These are phyloP conservation scores for Phialemonium atrogriseum DNA, from an alignment of 2,329 filamentous ascomycete species.

Conservation along the genomic window DNA sequence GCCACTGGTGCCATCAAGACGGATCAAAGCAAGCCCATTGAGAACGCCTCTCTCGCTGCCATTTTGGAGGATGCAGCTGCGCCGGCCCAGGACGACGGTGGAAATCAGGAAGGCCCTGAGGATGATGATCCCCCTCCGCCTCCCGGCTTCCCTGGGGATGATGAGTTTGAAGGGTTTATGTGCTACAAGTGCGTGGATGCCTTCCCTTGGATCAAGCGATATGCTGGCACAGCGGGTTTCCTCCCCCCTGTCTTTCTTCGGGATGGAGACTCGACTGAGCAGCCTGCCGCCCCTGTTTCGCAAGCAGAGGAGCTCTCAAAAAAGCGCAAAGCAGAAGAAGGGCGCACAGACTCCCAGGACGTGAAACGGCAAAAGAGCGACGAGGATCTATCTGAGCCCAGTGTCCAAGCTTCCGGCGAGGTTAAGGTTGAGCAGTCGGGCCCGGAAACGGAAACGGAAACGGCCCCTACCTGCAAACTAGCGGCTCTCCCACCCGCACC, in stretches of 20 bases:
- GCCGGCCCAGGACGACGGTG: slow-evolving; percentile 14
- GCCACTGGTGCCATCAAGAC: no score
- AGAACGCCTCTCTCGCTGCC: slow-evolving; percentile 28
- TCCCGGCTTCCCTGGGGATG: slow-evolving; percentile 79
- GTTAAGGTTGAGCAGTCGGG: no score
- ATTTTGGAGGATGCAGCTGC: slow-evolving; percentile 41
- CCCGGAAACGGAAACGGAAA: slow-evolving; percentile 9
- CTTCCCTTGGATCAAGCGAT: slow-evolving; percentile 85
- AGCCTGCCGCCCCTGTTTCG: slow-evolving; percentile 4
- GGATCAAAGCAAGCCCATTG: slow-evolving; percentile 7
- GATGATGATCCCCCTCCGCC: slow-evolving; percentile 63
- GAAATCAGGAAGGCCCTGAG: slow-evolving; percentile 30
- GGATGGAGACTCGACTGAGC: slow-evolving; percentile 11
- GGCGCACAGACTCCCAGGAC: slow-evolving; percentile 21
- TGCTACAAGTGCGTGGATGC: slow-evolving; percentile 91
- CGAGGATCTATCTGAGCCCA: slow-evolving; percentile 15
- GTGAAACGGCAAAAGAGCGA: slow-evolving; percentile 47
- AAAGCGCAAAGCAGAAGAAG: slow-evolving; percentile 55
- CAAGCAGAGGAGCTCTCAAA: slow-evolving; percentile 28
- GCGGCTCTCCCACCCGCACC: slow-evolving; percentile 48
- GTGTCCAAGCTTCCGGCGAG: no score
- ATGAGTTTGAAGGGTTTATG: slow-evolving; percentile 81
- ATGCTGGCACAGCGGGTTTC: slow-evolving; percentile 74
- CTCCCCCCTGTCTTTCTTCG: slow-evolving; percentile 58
- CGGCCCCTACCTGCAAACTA: slow-evolving; percentile 45